Evolutionary conservation across 1,284 basidiomycete species (phyloP), one percentile per base, ranked within the genome.

Genomic region (Ustilago xerochloae): DNA sequence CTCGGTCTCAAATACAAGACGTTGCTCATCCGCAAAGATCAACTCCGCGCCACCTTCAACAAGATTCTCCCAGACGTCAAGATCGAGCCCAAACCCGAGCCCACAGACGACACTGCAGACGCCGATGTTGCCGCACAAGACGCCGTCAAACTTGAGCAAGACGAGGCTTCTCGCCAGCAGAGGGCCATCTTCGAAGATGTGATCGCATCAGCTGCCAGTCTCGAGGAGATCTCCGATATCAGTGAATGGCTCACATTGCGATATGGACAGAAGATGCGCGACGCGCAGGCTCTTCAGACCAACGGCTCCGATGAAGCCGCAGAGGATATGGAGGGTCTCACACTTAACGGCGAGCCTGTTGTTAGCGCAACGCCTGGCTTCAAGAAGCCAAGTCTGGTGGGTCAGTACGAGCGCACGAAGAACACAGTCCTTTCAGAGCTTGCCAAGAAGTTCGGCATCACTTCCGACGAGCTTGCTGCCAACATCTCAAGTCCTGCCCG

Each of bases 211-310:
- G 81, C 84, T 32, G 79, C 85, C 65, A 86, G 85, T 56, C 90
- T 96, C 39, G 97, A 99, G 85, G 89, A 93, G 72, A 91, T 97
- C 12, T 91, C 92, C 0, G 97, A 99, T 81, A 90, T 92, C 18
- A 91, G 91, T 0, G 95, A 97, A 79, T 99, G 94, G 93, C 85
- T 99, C 48, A 87, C 89, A 24, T 90, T 94, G 88, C 93, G 91
- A 83, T 93, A 94, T 67, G 84, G 86, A 4, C 77, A 82, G 20
- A 84, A 86, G 67, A 80, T 84, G 73, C 73, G 75, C 29, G 77
- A 83, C 20, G 77, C 75, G 10, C 77, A 82, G 54, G 64, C 74
- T 1, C 41, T 64, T 13, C 89, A 91, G 68, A 91, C 91, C 65
- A 89, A 91, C 67, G 90, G 91, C 72, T 91, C 92, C 55, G 88